These are phyloP conservation scores for Rhododendron ferrugineum DNA, from an alignment of 148 eudicot genomes.

Conservation along the genomic window DNA sequence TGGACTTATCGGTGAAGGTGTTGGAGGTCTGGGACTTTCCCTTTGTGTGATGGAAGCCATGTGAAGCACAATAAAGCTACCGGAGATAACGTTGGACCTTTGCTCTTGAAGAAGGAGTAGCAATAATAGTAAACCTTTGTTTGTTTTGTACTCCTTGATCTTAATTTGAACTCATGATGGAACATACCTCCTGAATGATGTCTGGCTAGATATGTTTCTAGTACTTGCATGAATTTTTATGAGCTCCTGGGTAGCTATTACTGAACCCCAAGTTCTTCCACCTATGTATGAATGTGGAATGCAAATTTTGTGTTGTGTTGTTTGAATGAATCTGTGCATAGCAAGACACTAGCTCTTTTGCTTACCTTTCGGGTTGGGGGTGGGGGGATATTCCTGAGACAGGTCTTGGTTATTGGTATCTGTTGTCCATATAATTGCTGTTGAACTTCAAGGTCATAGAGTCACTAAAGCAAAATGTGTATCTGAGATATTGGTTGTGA, in stretches of 20 bases:
- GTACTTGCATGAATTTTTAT: not conserved
- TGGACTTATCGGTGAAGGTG: slow-evolving; percentile 47
- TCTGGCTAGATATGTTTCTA: not conserved
- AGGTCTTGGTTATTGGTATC: not conserved
- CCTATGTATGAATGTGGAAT: not conserved
- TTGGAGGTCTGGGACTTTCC: slow-evolving; percentile 88
- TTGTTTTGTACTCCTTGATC: not conserved
- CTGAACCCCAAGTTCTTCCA: not conserved
- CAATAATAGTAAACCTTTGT: not conserved
- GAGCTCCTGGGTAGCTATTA: not conserved
- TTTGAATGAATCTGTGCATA: not conserved
- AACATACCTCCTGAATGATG: not conserved
- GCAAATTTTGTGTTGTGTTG: not conserved
- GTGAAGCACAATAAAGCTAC: slow-evolving; percentile 96
- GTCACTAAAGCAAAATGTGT: too few relatives aligned
- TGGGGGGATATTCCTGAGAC: not conserved
- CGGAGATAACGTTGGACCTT: slow-evolving; percentile 93
- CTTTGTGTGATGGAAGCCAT: slow-evolving; percentile 86
- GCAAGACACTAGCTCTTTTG: not conserved
- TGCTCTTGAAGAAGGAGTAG: slow-evolving; percentile 75
- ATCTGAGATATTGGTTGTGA: not conserved
- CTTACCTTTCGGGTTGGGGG: not conserved
- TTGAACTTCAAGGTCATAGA: not conserved
- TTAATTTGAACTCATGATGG: not conserved
- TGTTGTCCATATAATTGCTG: not conserved